phyloP scores from a whole-genome alignment of 805 yeast genomes.

The Lipomyces orientalis region DNA sequence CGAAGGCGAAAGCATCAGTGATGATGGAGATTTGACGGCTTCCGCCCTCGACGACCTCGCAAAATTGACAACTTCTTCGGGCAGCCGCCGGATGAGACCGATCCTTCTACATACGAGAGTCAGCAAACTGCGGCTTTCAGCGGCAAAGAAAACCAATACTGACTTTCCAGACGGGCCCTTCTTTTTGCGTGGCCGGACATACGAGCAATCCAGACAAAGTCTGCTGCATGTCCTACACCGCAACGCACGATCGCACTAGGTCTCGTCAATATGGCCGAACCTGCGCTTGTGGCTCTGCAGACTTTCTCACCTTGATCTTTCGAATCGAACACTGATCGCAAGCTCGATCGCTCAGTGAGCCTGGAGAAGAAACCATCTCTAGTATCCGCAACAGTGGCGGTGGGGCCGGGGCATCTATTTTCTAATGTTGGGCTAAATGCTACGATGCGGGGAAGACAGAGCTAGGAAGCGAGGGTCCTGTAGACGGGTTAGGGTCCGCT shows the following conservation, averaged over 20 bases:
- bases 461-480: no score
- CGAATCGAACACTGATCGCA: neutral
- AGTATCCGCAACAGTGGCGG: neutral
- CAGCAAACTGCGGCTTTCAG: neutral
- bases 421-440: no score
- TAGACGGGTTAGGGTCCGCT: no score
- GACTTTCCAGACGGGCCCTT: neutral
- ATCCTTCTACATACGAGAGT: neutral
- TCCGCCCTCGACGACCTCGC: neutral
- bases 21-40: neutral
- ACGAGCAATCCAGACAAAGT: neutral
- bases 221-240: neutral
- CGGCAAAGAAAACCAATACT: neutral
- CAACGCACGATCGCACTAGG: neutral
- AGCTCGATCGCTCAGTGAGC: neutral
- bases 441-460: no score
- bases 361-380: neutral
- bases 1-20: neutral
- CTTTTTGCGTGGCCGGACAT: neutral
- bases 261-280: neutral
- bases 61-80: neutral
- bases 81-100: neutral
- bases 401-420: neutral
- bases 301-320: neutral
- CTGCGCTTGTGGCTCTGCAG: no score